Percentiles rank a stretch among this genome's conserved stretches.
Evolutionary conservation across 805 yeast species (phyloP).

Genomic region (Saccharomycopsis sp.): DNA sequence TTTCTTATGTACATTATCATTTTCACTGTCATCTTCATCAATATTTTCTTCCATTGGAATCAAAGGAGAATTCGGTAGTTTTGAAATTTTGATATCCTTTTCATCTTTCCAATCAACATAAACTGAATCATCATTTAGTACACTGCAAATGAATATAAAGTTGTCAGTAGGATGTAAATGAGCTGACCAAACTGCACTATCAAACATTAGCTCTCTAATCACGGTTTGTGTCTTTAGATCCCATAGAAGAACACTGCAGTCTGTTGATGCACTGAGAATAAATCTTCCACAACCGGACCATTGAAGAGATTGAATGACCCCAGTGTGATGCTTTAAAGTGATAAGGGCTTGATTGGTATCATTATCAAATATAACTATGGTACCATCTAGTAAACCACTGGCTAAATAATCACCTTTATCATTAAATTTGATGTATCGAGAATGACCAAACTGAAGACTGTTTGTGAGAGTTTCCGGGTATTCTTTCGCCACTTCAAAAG

Average conservation of each 20-base stretch:
- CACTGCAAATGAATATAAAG: conserved; percentile 46
- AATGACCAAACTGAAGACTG: conserved; percentile 54
- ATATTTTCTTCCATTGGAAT: not conserved
- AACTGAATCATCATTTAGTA: conserved; percentile 52
- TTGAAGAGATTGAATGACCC: conserved; percentile 59
- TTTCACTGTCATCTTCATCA: conserved; percentile 15
- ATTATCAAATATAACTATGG: conserved; percentile 61
- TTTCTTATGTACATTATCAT: conserved; percentile 18
- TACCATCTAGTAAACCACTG: conserved; percentile 66
- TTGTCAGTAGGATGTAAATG: conserved; percentile 40
- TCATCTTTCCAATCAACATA: conserved; percentile 32
- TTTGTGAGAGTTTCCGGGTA: conserved; percentile 78
- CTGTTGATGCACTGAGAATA: conserved; percentile 62
- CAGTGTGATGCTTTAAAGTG: conserved; percentile 51
- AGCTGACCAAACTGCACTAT: conserved; percentile 68
- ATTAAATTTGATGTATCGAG: conserved; percentile 60
- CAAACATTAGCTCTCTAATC: conserved; percentile 39
- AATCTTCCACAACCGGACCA: conserved; percentile 73
- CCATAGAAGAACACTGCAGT: conserved; percentile 79
- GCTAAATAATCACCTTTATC: conserved; percentile 79
- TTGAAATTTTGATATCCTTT: conserved; percentile 19
- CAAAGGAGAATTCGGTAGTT: conserved; percentile 17
- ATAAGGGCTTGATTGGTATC: conserved; percentile 53
- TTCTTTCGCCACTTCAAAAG: conserved; percentile 84
- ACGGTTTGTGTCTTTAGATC: conserved; percentile 41